Evolutionary conservation across 1,139 yeast genomes (phyloP).

Genomic region (Pichia sp.): DNA sequence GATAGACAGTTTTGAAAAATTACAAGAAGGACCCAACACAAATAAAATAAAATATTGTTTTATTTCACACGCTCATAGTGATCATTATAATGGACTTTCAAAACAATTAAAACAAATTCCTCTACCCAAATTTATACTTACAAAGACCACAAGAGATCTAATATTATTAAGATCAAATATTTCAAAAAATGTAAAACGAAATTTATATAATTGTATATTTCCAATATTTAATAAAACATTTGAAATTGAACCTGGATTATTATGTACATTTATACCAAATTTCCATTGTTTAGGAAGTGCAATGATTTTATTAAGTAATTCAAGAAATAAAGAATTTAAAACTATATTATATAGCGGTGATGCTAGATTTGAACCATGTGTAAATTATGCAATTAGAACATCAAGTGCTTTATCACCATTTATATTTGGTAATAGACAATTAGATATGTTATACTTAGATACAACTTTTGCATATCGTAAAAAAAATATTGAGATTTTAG

Average conservation of each 20-base stretch:
- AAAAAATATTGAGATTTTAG: conserved; percentile 13
- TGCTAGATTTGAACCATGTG: conserved; percentile 14
- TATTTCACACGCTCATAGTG: conserved; percentile 19
- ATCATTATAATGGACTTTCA: conserved; percentile 13
- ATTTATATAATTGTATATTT: neutral
- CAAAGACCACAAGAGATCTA: conserved; percentile 7
- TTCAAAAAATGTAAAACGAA: neutral
- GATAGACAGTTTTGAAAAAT: conserved; percentile 15
- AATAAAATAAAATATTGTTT: conserved; percentile 12
- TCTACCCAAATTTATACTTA: conserved; percentile 1
- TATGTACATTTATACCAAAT: conserved; percentile 16
- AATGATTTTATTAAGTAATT: conserved; percentile 15
- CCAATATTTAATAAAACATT: conserved; percentile 3
- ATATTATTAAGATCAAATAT: conserved; percentile 1
- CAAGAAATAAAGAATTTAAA: neutral
- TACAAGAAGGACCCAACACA: too few species aligned
- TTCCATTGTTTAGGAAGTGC: conserved; percentile 23
- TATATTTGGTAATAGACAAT: conserved; percentile 4
- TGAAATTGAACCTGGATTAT: conserved; percentile 2
- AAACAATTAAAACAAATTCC: neutral
- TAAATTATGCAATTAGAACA: conserved; percentile 7
- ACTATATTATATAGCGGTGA: conserved; percentile 18
- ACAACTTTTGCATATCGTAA: conserved; percentile 18
- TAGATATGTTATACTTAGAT: conserved; percentile 18
- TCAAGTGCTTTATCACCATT: conserved; percentile 9